Evolutionary conservation across 129 eudicot genomes (phyloP).

Genomic region (Gnaphalium uliginosum): DNA sequence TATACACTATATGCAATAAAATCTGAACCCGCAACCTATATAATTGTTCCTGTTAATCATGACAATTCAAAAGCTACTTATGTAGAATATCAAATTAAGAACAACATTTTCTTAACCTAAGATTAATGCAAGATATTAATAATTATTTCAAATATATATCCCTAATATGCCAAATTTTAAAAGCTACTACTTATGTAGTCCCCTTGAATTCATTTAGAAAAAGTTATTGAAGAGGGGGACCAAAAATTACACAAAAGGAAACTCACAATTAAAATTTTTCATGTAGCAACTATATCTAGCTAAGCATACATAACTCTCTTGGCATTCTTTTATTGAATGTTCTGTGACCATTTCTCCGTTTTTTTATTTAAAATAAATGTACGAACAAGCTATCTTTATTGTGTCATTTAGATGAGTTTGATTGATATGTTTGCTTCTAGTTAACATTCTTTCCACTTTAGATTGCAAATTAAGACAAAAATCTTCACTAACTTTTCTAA

Average conservation of each 20-base stretch:
- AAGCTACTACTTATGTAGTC: conserved; percentile 2
- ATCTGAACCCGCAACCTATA: too few species aligned
- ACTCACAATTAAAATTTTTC: conserved; percentile 31
- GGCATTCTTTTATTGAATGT: conserved; percentile 32
- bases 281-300: conserved; percentile 35
- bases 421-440: background rate
- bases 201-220: background rate
- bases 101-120: too few species aligned
- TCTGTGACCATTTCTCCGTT: conserved; percentile 33
- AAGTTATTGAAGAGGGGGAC: conserved; percentile 31
- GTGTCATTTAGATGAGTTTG: conserved; percentile 10
- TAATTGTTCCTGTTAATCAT: too few species aligned
- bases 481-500: background rate
- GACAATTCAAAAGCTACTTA: background rate
- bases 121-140: background rate
- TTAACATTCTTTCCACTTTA: conserved; percentile 15
- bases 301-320: conserved; percentile 45
- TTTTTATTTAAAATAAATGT: conserved; percentile 21
- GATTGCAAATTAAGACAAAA: background rate
- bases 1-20: too few species aligned
- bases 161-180: background rate
- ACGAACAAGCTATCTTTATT: conserved; percentile 25
- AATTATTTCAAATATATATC: background rate
- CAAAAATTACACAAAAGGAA: conserved; percentile 31
- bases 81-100: background rate